Evolutionary conservation across 2,329 filamentous ascomycete species (phyloP).

Genomic region (Claviceps lovelessii): DNA sequence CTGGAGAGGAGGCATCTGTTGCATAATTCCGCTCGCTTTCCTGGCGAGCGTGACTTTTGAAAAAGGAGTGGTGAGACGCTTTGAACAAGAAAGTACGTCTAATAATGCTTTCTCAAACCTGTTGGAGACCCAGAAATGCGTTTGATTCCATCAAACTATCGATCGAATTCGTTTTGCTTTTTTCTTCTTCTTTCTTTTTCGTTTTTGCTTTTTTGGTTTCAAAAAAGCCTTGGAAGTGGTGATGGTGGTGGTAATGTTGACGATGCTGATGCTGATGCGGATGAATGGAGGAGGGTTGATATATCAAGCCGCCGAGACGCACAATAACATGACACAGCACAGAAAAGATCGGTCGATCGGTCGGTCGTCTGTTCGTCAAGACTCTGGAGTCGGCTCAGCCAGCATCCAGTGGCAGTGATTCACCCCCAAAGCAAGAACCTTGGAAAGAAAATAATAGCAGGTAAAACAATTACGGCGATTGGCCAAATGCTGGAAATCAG

Average conservation of each 20-base stretch:
- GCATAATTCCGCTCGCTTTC: conserved; percentile 3
- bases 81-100: not conserved
- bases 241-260: not conserved
- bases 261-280: not conserved
- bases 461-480: not conserved
- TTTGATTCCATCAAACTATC: conserved; percentile 12
- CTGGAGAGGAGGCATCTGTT: not conserved
- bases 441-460: not conserved
- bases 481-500: not conserved
- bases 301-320: not conserved
- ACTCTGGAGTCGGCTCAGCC: not conserved
- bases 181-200: not conserved
- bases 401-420: not conserved
- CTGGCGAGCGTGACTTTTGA: conserved; percentile 5
- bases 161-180: not conserved
- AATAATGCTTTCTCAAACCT: not conserved
- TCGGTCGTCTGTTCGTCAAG: not conserved
- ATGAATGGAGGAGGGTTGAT: not conserved
- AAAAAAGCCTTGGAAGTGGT: not conserved
- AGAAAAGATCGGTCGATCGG: not conserved
- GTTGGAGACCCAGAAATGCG: conserved; percentile 5
- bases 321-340: not conserved
- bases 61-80: not conserved
- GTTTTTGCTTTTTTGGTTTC: not conserved
- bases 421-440: not conserved